Evolutionary conservation across 2,329 filamentous ascomycete genomes (phyloP).

Genomic region (Cryphonectria carpinicola): DNA sequence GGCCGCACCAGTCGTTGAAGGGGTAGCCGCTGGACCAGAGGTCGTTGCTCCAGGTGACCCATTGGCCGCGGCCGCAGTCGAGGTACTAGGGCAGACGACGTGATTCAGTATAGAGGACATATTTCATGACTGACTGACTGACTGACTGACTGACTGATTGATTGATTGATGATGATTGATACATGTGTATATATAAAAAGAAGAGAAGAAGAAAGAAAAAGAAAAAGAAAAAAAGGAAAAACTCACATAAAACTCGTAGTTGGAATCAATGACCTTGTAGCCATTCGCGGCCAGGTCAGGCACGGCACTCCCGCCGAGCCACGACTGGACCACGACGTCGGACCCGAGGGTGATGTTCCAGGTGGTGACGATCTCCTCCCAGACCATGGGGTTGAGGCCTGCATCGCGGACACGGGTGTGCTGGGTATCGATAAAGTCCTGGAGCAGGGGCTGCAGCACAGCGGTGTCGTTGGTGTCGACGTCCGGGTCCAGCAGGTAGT

Average conservation of each 20-base stretch:
- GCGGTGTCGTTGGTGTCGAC: constrained; percentile 67
- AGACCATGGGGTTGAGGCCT: constrained; percentile 75
- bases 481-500: constrained; percentile 73
- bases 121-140: background rate
- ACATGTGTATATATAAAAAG: background rate
- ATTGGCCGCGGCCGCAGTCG: constrained; percentile 80
- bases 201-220: too few species aligned
- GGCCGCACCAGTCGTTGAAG: constrained; percentile 83
- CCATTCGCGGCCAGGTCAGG: constrained; percentile 63
- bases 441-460: constrained; percentile 75
- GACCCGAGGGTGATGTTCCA: constrained; percentile 76
- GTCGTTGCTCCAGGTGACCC: constrained; percentile 71
- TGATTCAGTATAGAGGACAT: background rate
- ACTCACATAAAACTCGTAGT: constrained; percentile 77
- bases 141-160: background rate
- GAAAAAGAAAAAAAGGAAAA: background rate
- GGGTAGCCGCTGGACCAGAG: constrained; percentile 52
- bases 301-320: constrained; percentile 69
- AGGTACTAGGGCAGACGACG: constrained; percentile 61
- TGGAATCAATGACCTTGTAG: constrained; percentile 73
- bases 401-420: constrained; percentile 66
- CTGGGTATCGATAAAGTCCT: constrained; percentile 74
- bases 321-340: constrained; percentile 78
- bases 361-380: constrained; percentile 82
- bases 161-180: background rate